Evolutionary conservation across 768 basidiomycete genomes (phyloP).

Genomic region (Phaeolepiota aurea): DNA sequence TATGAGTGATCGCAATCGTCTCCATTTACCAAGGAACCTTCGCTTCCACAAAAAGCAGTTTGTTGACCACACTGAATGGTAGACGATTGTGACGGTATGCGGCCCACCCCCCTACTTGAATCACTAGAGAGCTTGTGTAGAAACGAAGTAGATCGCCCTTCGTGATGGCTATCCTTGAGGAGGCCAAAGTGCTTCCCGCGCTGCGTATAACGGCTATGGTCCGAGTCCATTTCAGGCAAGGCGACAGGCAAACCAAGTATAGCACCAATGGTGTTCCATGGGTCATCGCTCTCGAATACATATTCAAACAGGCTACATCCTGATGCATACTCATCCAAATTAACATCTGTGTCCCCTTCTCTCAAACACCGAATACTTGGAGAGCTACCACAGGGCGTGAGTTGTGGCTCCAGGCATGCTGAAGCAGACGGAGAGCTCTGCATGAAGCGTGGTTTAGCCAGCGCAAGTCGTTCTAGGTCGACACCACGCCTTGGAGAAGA

Average conservation of each 20-base stretch:
- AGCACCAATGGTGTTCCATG: conserved; percentile 34
- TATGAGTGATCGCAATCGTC: no score
- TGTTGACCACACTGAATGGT: no score
- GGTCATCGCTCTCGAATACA: conserved; percentile 33
- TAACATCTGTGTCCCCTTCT: neutral
- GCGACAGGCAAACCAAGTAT: conserved; percentile 24
- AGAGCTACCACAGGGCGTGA: neutral
- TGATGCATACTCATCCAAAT: neutral
- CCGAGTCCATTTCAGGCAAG: neutral
- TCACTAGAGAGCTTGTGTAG: no score
- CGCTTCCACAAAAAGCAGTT: no score
- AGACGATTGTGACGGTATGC: no score
- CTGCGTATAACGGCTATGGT: neutral
- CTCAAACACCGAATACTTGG: neutral
- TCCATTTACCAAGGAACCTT: no score
- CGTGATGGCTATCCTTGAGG: no score
- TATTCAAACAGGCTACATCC: conserved; percentile 14
- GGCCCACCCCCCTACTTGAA: no score
- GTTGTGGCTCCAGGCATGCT: neutral
- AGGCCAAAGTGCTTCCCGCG: no score
- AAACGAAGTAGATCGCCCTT: no score
- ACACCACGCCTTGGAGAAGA: neutral
- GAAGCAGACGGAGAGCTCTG: neutral
- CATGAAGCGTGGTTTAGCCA: neutral
- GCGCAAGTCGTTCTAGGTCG: neutral